Base-by-base conservation (phyloP, 768 basidiomycete species). In the Boletus rex-veris region DNA sequence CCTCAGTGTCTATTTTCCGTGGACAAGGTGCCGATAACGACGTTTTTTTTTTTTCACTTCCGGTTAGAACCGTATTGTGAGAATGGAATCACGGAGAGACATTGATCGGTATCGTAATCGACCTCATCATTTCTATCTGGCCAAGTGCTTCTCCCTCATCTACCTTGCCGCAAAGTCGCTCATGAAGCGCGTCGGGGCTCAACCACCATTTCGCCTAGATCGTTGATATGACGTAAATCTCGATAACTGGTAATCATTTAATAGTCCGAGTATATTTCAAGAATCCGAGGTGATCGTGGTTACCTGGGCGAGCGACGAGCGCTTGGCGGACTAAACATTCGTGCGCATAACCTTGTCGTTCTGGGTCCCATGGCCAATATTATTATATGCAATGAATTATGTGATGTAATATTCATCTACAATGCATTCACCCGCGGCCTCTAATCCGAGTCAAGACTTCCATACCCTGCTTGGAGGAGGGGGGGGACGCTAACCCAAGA, bases 271-370 rank as follows among this genome's bases (percentile, higher is more conserved):
- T 3, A 4, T 8, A 4, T 41, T 40, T 45, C 44, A 47, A 45
- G 64, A n/a, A 26, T 56, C 69, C 67, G 68, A 69, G 40, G 58
- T 69, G 65, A 71, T 63, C 68, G 64, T 59, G 57, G 53, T 45
- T 47, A 36, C 36, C 11, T 24, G 31, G 7, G 10, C n/a, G 35
- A 46, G 37, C 45, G 35, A 19, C 42, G 30, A 48, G 48, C 57
- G 15, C 38, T 26, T 43, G 52, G 7, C 36, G 45, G 43, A 5
- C 35, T 16, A 14, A 14, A 11, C 12, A 35, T 35, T 12, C 33
- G 14, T 35, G 33, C 31, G 10, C 10, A 33, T 12, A 3, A 33
- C 9, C 2, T 31, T 31, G 31, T 8, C 16, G 33, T 42, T 38
- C 38, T 40, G 15, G 44, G 33, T 52, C 56, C n/a, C n/a, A n/a